Conservation (phyloP, 2,329 filamentous ascomycete species). For the Graphium sp. region DNA sequence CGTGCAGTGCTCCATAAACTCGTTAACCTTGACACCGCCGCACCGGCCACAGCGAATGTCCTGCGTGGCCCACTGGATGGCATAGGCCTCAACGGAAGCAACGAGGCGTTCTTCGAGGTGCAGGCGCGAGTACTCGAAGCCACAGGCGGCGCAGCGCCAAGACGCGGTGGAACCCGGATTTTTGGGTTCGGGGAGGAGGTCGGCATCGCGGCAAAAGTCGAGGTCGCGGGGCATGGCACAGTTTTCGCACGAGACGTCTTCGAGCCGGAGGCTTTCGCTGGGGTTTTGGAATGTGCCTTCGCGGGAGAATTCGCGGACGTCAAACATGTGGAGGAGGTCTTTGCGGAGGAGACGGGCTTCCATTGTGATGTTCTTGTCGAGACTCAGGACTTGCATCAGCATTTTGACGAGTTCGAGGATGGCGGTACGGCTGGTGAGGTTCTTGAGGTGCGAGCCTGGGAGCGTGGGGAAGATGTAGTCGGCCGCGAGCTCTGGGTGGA, state of each 20-base stretch:
- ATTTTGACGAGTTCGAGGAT: constrained; percentile 78
- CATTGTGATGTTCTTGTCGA: constrained; percentile 80
- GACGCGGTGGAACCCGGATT: constrained; percentile 14
- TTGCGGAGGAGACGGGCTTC: constrained; percentile 80
- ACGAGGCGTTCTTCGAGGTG: constrained; percentile 73
- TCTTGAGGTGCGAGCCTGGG: constrained; percentile 50
- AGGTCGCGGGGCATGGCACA: constrained; percentile 82
- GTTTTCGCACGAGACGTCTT: constrained; percentile 70
- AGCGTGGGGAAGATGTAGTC: constrained; percentile 79
- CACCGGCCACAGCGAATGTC: constrained; percentile 67
- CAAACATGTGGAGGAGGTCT: constrained; percentile 77
- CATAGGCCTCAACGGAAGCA: constrained; percentile 53
- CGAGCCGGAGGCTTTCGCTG: constrained; percentile 53
- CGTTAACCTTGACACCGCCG: constrained; percentile 64
- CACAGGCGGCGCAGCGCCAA: constrained; percentile 70
- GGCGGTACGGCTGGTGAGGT: constrained; percentile 13
- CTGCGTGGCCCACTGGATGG: constrained; percentile 73
- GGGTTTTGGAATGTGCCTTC: constrained; percentile 84
- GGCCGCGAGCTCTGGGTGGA: constrained; percentile 71
- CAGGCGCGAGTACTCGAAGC: constrained; percentile 58
- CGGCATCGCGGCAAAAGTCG: constrained; percentile 81
- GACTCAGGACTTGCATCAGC: constrained; percentile 77
- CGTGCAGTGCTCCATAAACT: constrained; percentile 92
- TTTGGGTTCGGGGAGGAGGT: constrained; percentile 43
- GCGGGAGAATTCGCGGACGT: constrained; percentile 82